These are phyloP conservation scores for Hymenoscyphus occultus DNA, from an alignment of 2,329 filamentous ascomycete species.

Conservation along the genomic window DNA sequence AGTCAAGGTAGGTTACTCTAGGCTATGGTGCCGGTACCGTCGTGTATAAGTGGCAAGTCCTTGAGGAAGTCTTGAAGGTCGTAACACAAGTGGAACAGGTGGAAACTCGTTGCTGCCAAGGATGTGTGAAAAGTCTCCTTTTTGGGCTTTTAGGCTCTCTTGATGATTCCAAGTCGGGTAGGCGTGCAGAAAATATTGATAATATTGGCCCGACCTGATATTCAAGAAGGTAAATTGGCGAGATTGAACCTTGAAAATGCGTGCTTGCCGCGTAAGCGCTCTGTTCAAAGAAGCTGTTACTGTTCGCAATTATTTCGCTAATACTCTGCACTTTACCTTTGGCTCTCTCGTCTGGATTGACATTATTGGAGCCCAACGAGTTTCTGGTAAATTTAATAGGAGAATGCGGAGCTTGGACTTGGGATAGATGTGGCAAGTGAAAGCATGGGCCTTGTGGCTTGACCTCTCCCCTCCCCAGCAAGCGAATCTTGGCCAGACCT, in stretches of 20 bases:
- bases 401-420: too few species aligned
- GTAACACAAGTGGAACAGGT: neutral
- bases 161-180: neutral
- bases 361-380: too few species aligned
- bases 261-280: too few species aligned
- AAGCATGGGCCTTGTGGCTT: neutral
- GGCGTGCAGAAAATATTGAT: neutral
- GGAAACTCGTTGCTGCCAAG: slow-evolving; percentile 1
- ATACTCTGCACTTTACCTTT: too few species aligned
- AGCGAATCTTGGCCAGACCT: neutral
- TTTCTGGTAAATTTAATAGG: too few species aligned
- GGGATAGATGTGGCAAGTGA: neutral
- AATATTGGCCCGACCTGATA: too few species aligned
- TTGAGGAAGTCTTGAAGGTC: neutral
- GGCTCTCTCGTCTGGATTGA: too few species aligned
- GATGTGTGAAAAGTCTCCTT: neutral
- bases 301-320: too few species aligned
- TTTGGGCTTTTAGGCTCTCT: neutral
- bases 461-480: neutral
- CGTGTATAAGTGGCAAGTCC: neutral
- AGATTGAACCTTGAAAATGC: too few species aligned
- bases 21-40: neutral
- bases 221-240: too few species aligned
- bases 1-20: too few species aligned
- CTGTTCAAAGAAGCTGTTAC: too few species aligned